Evolutionary conservation across 1,284 basidiomycete species (phyloP).

Genomic region (Naganishia sp.): DNA sequence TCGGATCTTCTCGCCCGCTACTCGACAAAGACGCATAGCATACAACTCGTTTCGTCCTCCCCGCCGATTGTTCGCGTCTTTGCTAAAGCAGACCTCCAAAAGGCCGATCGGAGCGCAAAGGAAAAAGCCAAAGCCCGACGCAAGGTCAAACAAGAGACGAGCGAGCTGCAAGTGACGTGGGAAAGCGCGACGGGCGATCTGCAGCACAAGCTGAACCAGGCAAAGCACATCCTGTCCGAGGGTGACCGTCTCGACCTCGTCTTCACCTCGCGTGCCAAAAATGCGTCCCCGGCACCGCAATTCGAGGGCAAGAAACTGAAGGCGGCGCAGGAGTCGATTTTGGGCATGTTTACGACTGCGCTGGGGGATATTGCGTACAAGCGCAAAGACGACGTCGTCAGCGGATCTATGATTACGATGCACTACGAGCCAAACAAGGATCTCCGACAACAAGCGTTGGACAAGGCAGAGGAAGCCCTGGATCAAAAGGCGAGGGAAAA

Average conservation of each 20-base stretch:
- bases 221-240: constrained; percentile 41
- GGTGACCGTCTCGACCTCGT: constrained; percentile 50
- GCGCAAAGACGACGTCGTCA: constrained; percentile 80
- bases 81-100: constrained; percentile 33
- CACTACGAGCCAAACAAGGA: constrained; percentile 83
- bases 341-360: constrained; percentile 67
- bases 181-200: constrained; percentile 45
- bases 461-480: constrained; percentile 71
- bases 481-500: constrained; percentile 80
- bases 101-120: constrained; percentile 30
- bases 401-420: constrained; percentile 68
- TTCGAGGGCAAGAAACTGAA: constrained; percentile 29
- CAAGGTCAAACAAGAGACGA: constrained; percentile 44
- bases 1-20: constrained; percentile 37
- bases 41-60: constrained; percentile 40
- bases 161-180: constrained; percentile 52
- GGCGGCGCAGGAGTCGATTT: constrained; percentile 65
- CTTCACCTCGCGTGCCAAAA: constrained; percentile 35
- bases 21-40: constrained; percentile 36
- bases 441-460: constrained; percentile 84
- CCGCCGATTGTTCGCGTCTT: constrained; percentile 48
- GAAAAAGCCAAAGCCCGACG: constrained; percentile 37
- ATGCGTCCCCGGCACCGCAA: not conserved
- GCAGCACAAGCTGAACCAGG: constrained; percentile 43
- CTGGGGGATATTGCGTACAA: constrained; percentile 79